Evolutionary conservation across 1,139 yeast species (phyloP), one percentile per base, ranked within the genome.

Genomic region (Geotrichum australiense): DNA sequence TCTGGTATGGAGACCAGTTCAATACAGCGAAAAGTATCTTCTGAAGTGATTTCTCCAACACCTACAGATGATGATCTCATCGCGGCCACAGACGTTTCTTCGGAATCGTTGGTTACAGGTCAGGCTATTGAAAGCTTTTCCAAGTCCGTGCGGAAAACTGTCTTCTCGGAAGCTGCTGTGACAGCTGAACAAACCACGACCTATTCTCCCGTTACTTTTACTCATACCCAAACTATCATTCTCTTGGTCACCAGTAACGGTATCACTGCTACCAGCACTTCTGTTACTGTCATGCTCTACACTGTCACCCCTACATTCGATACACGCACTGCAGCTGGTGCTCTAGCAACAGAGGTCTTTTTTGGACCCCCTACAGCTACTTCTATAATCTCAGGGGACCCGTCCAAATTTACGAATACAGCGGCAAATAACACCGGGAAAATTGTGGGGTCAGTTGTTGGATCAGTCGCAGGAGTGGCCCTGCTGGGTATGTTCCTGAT

Each of bases 401-500:
- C 37, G 12, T 15, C 42, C 3, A 15, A 35, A 11, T n/a, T 29
- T 12, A 29, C n/a, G 12, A 25, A 20, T 8, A 16, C 24, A 12
- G 37, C 31, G 2, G 16, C 39, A 19, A 16, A 33, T 16, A 22
- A 34, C 6, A 29, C 43, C 15, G 64, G 67, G 2, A 56, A 65
- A 1, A 63, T 70, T 37, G 73, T 71, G 1, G 75, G 74, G 1
- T 62, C 70, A 4, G 65, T 68, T 3, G 65, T 69, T 25, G 75
- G 74, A 2, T 55, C 68, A 2, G 57, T 68, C 10, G 55, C 62
- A 11, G 74, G 71, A 1, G 49, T 61, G 1, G 52, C 61, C 0
- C 30, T 65, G 0, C 45, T 61, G 0, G 35, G 60, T 2, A 35
- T 59, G 1, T 22, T 61, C 2, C 39, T 48, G 15, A 29, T 53